These are phyloP conservation scores for Pulveroboletus sp. DNA, from an alignment of 768 basidiomycete genomes.

Conservation along the genomic window DNA sequence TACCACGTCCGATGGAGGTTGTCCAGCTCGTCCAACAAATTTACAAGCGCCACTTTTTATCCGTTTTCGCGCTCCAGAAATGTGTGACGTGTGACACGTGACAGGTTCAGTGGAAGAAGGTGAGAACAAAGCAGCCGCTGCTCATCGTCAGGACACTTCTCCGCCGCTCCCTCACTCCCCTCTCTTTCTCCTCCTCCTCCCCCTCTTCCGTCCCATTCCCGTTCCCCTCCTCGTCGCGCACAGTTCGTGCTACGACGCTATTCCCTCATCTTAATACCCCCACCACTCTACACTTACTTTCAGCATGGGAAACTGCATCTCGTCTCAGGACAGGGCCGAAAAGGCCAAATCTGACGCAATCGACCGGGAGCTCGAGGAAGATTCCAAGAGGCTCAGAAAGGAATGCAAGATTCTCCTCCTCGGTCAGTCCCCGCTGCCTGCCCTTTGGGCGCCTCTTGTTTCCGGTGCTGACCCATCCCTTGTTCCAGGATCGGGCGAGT, in stretches of 20 bases:
- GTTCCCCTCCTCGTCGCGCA: too few species aligned
- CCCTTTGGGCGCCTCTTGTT: constrained; percentile 10
- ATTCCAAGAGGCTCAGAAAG: constrained; percentile 72
- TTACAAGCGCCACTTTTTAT: too few species aligned
- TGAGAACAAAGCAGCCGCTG: constrained; percentile 25
- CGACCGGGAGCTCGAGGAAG: constrained; percentile 84
- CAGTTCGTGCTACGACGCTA: not conserved
- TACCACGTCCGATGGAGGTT: too few species aligned
- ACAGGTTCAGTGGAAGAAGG: constrained; percentile 15
- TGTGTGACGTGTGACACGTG: constrained; percentile 22
- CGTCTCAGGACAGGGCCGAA: constrained; percentile 50
- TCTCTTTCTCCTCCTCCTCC: not conserved
- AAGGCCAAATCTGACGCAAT: constrained; percentile 70
- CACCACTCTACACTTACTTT: not conserved
- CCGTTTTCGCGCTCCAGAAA: not conserved
- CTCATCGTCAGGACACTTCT: constrained; percentile 11
- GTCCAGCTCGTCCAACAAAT: too few species aligned
- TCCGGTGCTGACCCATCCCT: not conserved
- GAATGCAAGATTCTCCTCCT: constrained; percentile 92
- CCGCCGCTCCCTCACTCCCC: constrained; percentile 7
- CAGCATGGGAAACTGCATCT: constrained; percentile 69
- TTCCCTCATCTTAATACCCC: not conserved
- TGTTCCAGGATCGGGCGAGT: constrained; percentile 84
- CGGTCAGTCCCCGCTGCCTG: constrained; percentile 52
- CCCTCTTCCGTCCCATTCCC: too few species aligned